Evolutionary conservation across 1,139 yeast species (phyloP).

Genomic region (Suhomyces yuchorum): DNA sequence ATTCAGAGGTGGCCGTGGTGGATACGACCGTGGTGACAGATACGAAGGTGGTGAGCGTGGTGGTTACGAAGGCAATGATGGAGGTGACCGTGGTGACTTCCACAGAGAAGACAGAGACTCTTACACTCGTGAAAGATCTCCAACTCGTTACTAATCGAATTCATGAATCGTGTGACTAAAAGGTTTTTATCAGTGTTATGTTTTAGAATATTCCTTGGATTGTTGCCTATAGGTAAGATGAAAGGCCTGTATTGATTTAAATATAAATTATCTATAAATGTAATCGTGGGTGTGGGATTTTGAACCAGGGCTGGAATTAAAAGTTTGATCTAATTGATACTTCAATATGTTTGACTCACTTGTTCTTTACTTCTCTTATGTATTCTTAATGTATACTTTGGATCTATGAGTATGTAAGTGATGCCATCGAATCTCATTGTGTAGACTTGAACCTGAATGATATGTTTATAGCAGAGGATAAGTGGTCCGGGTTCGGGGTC

Average conservation of each 20-base stretch:
- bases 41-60: slow-evolving; percentile 43
- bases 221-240: slow-evolving; percentile 11
- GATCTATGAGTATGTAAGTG: not conserved
- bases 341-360: slow-evolving; percentile 4
- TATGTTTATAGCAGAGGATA: too few species aligned
- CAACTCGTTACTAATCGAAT: slow-evolving; percentile 49
- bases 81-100: slow-evolving; percentile 43
- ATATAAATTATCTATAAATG: slow-evolving; percentile 12
- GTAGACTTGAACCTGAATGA: too few species aligned
- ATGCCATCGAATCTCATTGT: not conserved
- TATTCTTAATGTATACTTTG: not conserved
- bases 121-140: slow-evolving; percentile 59
- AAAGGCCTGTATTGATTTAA: slow-evolving; percentile 14
- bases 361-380: slow-evolving; percentile 1
- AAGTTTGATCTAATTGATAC: slow-evolving; percentile 1
- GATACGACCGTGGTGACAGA: slow-evolving; percentile 31
- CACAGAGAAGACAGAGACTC: slow-evolving; percentile 44
- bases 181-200: slow-evolving; percentile 10
- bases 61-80: slow-evolving; percentile 21
- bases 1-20: slow-evolving; percentile 42
- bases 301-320: slow-evolving; percentile 1
- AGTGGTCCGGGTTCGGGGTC: too few species aligned
- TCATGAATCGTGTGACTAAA: slow-evolving; percentile 4
- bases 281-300: slow-evolving; percentile 10
- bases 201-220: slow-evolving; percentile 14